Base-by-base conservation (phyloP, 2,329 filamentous ascomycete genomes). In the Pseudogymnoascus sp. region DNA sequence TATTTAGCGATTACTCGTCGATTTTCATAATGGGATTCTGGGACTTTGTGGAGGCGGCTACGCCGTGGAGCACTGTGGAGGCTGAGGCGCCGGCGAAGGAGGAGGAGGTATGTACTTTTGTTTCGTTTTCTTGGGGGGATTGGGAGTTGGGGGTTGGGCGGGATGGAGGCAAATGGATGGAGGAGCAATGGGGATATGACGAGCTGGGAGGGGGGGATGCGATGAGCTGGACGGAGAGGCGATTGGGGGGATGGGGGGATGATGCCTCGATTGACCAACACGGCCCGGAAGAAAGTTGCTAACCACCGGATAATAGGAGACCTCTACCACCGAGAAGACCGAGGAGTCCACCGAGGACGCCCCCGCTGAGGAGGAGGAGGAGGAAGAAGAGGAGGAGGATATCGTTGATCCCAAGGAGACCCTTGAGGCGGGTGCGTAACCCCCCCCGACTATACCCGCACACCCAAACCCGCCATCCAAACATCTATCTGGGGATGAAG, bases 381-480 rank as follows among this genome's bases (percentile, higher is more conserved):
- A 83, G 37, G 85, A 84, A 34, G 86, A 84, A 23, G 86, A 87
- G 46, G 89, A 91, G 66, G 89, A 92, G 68, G 90, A 95, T 80
- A 80, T 85, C 67, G 87, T 89, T 70, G 93, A 97, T 76, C 87
- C 89, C 71, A 96, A 96, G 84, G 90, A 93, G 67, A 84, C 85
- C 77, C 79, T 97, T 67, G 90, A 96, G 79, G 91, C 96, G 85
- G 92, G 95, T 97, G 78, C 83, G 91, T 87, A 14, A 50, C 3
- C 23, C 42, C 44, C 40, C 31, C 31, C 40, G 31, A 36, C 5
- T 12, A 50, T 6, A 50, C 44, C 44, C 44, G 11, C 6, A 2
- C 31, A 10, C 44, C 62, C 23, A 10, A 14, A 16, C 37, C 23
- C 6, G 44, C 23, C 6, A 28, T 50, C 5, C 12, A 50, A n/a